phyloP scores from a whole-genome alignment of 2,329 filamentous ascomycete genomes.

The Aspergillus candidus region DNA sequence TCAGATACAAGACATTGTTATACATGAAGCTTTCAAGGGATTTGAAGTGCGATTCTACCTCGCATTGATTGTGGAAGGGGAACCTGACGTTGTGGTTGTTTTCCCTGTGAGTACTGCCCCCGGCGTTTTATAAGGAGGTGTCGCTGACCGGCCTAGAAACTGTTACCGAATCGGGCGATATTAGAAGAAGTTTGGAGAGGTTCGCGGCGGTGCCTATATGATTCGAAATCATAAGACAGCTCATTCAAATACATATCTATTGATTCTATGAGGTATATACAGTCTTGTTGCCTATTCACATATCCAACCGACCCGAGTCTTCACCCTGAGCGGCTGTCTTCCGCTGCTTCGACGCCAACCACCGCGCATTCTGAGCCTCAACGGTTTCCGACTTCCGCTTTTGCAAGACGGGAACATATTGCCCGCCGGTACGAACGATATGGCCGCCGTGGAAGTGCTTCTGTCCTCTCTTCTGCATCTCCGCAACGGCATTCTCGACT shows the following conservation, averaged over 20 bases:
- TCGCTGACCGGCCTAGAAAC: conserved; percentile 36
- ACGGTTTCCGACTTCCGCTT: conserved; percentile 52
- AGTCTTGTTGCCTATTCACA: conserved; percentile 5
- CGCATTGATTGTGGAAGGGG: conserved; percentile 81
- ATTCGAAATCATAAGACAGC: conserved; percentile 46
- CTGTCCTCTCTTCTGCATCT: conserved; percentile 36
- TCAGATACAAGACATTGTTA: conserved; percentile 85
- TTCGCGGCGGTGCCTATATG: conserved; percentile 73
- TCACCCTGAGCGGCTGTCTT: conserved; percentile 27
- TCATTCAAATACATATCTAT: background rate
- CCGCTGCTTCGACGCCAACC: conserved; percentile 47
- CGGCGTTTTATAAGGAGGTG: background rate
- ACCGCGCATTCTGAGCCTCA: conserved; percentile 58
- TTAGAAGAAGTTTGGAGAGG: conserved; percentile 90
- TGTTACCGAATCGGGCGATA: conserved; percentile 67
- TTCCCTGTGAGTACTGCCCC: conserved; percentile 59
- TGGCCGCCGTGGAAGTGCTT: conserved; percentile 57
- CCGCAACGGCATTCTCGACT: conserved; percentile 16
- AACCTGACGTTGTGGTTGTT: conserved; percentile 86
- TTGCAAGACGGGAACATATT: conserved; percentile 53
- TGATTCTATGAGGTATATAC: conserved; percentile 7
- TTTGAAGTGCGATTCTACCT: conserved; percentile 89
- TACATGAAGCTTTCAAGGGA: conserved; percentile 90
- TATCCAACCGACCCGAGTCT: conserved; percentile 9
- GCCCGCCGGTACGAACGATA: conserved; percentile 48